These are phyloP conservation scores for Akanthomyces muscarius DNA, from an alignment of 2,329 filamentous ascomycete species.

Conservation along the genomic window DNA sequence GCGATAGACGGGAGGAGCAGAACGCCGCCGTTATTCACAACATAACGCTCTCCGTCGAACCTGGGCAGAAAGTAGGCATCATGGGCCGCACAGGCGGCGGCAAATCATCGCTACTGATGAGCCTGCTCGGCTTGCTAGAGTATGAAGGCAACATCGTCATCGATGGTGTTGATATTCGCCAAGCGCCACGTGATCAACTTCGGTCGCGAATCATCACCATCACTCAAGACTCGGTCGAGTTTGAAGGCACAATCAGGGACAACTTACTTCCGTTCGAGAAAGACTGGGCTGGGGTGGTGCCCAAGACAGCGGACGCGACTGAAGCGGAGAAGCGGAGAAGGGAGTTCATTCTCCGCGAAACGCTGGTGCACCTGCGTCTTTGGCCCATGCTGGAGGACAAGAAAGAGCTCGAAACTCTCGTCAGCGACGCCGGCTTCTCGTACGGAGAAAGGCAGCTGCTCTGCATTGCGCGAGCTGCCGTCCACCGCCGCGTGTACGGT, in stretches of 20 bases:
- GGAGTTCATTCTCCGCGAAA: too few species aligned
- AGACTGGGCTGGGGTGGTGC: not conserved
- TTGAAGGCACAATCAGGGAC: not conserved
- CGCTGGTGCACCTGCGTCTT: not conserved
- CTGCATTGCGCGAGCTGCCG: constrained; percentile 55
- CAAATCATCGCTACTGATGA: constrained; percentile 64
- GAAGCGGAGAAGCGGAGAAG: too few species aligned
- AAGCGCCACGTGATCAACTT: constrained; percentile 21
- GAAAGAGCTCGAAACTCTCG: not conserved
- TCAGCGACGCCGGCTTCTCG: constrained; percentile 38
- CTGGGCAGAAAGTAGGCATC: constrained; percentile 61
- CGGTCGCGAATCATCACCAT: not conserved
- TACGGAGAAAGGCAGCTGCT: constrained; percentile 67
- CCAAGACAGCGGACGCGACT: too few species aligned
- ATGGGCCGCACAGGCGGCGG: constrained; percentile 67
- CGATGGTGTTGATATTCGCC: constrained; percentile 65
- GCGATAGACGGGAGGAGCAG: too few species aligned
- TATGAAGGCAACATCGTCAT: constrained; percentile 58
- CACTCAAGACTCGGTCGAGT: not conserved
- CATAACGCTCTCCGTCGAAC: constrained; percentile 55
- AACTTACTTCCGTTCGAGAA: not conserved
- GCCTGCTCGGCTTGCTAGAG: constrained; percentile 67
- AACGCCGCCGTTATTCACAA: constrained; percentile 40
- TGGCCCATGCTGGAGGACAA: not conserved
- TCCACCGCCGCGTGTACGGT: not conserved